A percentile compares a stretch with the other conserved stretches of the same genome.
Conservation (phyloP, 139 green algal genomes). For the Chlamydomonas urium region DNA sequence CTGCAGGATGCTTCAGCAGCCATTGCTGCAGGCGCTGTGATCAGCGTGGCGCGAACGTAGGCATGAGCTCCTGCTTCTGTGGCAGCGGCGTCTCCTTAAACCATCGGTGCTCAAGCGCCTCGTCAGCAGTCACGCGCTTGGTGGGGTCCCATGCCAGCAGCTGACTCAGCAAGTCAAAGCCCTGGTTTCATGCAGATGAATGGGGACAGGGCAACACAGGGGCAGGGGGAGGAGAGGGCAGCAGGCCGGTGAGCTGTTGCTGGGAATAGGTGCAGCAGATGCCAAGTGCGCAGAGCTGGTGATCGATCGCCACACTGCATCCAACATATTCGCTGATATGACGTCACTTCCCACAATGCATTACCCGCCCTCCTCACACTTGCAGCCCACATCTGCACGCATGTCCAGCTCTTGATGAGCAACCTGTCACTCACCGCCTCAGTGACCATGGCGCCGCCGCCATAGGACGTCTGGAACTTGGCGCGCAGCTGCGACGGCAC, state of each 20-base stretch:
- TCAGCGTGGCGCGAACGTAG: slow-evolving; percentile 27
- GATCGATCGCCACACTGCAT: too few relatives aligned
- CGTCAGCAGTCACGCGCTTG: slow-evolving; percentile 31
- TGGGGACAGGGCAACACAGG: slow-evolving; percentile 15
- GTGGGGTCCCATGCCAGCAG: slow-evolving; percentile 44
- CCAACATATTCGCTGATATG: too few relatives aligned
- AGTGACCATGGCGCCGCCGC: slow-evolving; percentile 5
- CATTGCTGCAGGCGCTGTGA: too few relatives aligned
- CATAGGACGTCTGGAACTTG: slow-evolving; percentile 9
- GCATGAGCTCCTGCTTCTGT: slow-evolving; percentile 37
- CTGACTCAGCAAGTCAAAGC: slow-evolving; percentile 39
- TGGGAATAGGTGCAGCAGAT: not conserved
- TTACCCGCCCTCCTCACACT: too few relatives aligned
- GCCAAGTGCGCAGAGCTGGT: too few relatives aligned
- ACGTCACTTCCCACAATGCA: too few relatives aligned
- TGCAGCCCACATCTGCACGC: too few relatives aligned
- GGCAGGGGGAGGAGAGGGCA: slow-evolving; percentile 21
- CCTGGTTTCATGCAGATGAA: slow-evolving; percentile 35
- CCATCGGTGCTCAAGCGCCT: slow-evolving; percentile 45
- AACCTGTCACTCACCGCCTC: too few relatives aligned
- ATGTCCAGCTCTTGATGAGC: too few relatives aligned
- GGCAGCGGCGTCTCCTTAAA: slow-evolving; percentile 40
- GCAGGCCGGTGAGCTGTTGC: slow-evolving; percentile 27
- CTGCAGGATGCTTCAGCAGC: too few relatives aligned
- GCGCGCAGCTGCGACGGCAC: not conserved